Conservation (phyloP, 129 eudicot genomes). For the Daucus carota region DH1_v3.0 NC_030383.2:14088501-14089000, state of each 20-base stretch:
- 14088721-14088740: not conserved
- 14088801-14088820: not conserved
- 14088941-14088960: not conserved
- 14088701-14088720: not conserved
- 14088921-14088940: not conserved
- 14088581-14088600: conserved; percentile 86
- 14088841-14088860: not conserved
- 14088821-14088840: not conserved
- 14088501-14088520: conserved; percentile 92
- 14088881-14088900: not conserved
- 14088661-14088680: not conserved
- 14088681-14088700: not conserved
- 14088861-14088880: not conserved
- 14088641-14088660: conserved; percentile 98
- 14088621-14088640: conserved; percentile 96
- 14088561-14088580: conserved; percentile 72
- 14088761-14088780: not conserved
- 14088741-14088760: not conserved
- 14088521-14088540: conserved; percentile 75
- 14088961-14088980: conserved; percentile 8
- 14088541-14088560: conserved; percentile 92
- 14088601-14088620: conserved; percentile 86
- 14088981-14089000: conserved; percentile 18
- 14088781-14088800: not conserved
- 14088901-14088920: not conserved